Conservation (phyloP, 176 grass and related monocot genomes). For the Tillandsia leiboldiana region DNA sequence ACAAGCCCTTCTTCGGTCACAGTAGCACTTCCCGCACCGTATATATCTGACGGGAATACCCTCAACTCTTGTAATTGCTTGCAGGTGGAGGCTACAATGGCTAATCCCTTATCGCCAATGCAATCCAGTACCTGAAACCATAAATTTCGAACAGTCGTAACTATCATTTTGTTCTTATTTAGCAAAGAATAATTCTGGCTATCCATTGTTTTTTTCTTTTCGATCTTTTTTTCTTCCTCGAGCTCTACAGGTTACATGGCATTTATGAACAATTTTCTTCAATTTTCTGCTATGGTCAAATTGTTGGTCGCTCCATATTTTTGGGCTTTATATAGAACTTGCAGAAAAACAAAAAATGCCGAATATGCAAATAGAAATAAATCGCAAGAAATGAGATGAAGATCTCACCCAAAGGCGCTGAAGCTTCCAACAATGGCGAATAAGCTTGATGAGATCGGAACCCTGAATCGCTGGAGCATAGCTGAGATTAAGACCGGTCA, state of each 20-base stretch:
- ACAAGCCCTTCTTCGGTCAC: conserved; percentile 80
- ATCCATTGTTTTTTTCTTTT: too few relatives aligned
- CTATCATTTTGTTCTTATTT: not conserved
- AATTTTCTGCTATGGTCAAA: too few relatives aligned
- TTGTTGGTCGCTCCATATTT: too few relatives aligned
- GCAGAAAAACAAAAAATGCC: not conserved
- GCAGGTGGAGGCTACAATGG: conserved; percentile 58
- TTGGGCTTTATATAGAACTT: too few relatives aligned
- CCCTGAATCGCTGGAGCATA: conserved; percentile 53
- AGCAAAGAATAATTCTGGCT: too few relatives aligned
- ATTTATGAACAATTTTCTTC: too few relatives aligned
- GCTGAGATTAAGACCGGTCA: conserved; percentile 73
- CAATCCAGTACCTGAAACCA: conserved; percentile 54
- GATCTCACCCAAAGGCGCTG: conserved; percentile 82
- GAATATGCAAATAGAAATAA: not conserved
- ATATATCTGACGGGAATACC: conserved; percentile 64
- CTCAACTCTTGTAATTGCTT: conserved; percentile 78
- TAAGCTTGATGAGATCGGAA: conserved; percentile 49
- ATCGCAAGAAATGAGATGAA: not conserved
- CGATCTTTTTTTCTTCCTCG: too few relatives aligned
- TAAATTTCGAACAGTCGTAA: conserved; percentile 9
- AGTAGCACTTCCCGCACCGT: conserved; percentile 31
- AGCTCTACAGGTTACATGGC: too few relatives aligned
- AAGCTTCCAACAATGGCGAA: conserved; percentile 59
- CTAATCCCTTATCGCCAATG: conserved; percentile 72